phyloP scores from a whole-genome alignment of 352 stramenopile species.

The Thraustochytrium striatum region DNA sequence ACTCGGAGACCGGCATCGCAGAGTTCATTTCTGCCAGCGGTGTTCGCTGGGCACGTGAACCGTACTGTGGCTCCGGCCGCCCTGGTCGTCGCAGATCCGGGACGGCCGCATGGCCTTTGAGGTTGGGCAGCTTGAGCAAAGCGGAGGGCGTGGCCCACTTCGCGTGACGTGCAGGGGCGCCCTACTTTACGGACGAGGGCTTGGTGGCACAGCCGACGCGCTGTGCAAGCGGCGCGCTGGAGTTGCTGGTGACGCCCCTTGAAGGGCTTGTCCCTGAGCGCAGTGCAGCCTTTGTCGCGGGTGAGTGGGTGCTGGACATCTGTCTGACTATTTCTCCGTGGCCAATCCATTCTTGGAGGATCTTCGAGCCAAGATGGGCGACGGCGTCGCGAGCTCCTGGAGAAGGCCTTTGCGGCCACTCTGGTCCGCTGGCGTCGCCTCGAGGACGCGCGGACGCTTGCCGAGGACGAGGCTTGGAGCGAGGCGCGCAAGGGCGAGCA shows the following conservation, averaged over 20 bases:
- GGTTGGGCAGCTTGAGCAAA: conserved; percentile 53
- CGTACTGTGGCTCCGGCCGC: conserved; percentile 71
- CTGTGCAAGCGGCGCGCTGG: neutral
- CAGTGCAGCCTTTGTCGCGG: neutral
- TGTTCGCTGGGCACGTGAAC: conserved; percentile 70
- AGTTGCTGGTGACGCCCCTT: neutral
- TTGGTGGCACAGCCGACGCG: conserved; percentile 56
- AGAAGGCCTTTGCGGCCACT: neutral
- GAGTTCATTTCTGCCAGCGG: conserved; percentile 73
- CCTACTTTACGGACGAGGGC: conserved; percentile 70
- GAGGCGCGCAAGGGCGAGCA: conserved; percentile 51
- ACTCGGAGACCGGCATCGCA: conserved; percentile 64
- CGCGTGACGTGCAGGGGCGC: conserved; percentile 61
- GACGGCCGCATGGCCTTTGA: conserved; percentile 55
- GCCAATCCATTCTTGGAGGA: conserved; percentile 69
- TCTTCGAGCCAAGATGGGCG: conserved; percentile 56
- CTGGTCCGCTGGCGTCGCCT: neutral
- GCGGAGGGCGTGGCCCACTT: conserved; percentile 54
- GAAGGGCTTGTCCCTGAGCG: neutral
- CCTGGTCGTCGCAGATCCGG: conserved; percentile 67
- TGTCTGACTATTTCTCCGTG: conserved; percentile 82
- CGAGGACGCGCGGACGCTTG: neutral
- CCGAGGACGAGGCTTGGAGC: neutral
- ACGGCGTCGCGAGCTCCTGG: conserved; percentile 50
- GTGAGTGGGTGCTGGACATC: conserved; percentile 67